phyloP scores from a whole-genome alignment of 768 basidiomycete genomes.

The Suillus placidus region DNA sequence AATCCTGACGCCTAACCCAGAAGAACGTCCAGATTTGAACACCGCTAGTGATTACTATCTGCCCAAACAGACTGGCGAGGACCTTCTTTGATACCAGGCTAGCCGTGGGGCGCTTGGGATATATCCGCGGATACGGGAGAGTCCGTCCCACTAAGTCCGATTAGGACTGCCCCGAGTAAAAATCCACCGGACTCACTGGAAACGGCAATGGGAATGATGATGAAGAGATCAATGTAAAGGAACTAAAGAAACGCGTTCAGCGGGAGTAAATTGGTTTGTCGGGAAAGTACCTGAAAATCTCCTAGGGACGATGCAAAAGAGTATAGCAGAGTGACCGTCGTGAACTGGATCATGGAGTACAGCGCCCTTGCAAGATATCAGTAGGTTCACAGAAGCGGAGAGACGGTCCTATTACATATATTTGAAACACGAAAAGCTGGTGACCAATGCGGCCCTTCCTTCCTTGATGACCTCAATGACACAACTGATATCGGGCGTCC shows the following conservation, averaged over 20 bases:
- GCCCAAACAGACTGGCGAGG: conserved; percentile 88
- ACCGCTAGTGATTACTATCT: conserved; percentile 82
- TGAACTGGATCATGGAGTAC: conserved; percentile 98
- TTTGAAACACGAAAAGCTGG: conserved; percentile 99
- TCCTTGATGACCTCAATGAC: conserved; percentile 97
- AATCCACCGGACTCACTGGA: conserved; percentile 66
- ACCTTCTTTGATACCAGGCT: conserved; percentile 96
- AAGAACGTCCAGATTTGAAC: conserved; percentile 88
- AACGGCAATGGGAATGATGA: conserved; percentile 96
- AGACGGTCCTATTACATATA: conserved; percentile 75
- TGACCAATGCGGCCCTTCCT: conserved; percentile 93
- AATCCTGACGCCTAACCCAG: conserved; percentile 83
- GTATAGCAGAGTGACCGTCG: conserved; percentile 94
- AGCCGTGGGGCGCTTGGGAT: conserved; percentile 90
- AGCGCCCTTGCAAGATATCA: conserved; percentile 69
- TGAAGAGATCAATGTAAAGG: conserved; percentile 95
- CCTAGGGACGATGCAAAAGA: conserved; percentile 96
- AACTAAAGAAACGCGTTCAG: conserved; percentile 54
- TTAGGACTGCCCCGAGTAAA: conserved; percentile 8
- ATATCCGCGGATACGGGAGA: conserved; percentile 82
- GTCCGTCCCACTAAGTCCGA: conserved; percentile 84
- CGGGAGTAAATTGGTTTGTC: background rate
- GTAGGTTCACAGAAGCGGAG: conserved; percentile 1
- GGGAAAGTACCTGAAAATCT: conserved; percentile 81
- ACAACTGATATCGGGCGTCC: conserved; percentile 92